phyloP scores from a whole-genome alignment of 192 early-diverging fungal genomes.

The Gamsiella multidivaricata region DNA sequence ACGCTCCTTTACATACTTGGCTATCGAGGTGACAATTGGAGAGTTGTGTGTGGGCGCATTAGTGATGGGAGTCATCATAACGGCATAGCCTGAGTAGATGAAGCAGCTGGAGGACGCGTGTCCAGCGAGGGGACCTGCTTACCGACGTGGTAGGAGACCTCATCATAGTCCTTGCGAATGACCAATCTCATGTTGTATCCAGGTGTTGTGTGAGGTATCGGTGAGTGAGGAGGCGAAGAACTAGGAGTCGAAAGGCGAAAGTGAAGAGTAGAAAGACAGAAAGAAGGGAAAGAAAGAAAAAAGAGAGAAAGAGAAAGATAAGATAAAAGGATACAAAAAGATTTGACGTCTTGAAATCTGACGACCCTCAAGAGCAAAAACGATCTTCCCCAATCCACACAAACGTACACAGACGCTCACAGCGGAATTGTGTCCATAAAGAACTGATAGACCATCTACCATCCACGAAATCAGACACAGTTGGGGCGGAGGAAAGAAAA shows the following conservation, averaged over 20 bases:
- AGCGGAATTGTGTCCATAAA: too few relatives aligned
- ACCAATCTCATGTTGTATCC: slow-evolving; percentile 78
- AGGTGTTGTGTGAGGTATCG: neutral
- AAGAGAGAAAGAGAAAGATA: neutral
- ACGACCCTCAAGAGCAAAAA: too few relatives aligned
- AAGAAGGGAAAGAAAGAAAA: slow-evolving; percentile 5
- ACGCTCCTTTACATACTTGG: slow-evolving; percentile 81
- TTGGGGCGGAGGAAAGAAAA: too few relatives aligned
- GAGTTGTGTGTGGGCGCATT: too few relatives aligned
- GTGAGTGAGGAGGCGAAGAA: slow-evolving; percentile 16
- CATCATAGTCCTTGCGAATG: slow-evolving; percentile 76
- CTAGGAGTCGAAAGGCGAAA: neutral
- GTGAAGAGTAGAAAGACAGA: neutral
- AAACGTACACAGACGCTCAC: too few relatives aligned
- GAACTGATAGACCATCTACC: too few relatives aligned
- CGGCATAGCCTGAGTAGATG: too few relatives aligned
- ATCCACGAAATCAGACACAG: too few relatives aligned
- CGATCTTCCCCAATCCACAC: too few relatives aligned
- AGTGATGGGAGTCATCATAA: too few relatives aligned
- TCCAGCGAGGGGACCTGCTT: too few relatives aligned
- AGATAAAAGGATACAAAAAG: neutral
- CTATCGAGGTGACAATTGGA: slow-evolving; percentile 40
- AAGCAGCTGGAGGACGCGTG: too few relatives aligned
- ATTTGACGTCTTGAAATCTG: slow-evolving; percentile 12
- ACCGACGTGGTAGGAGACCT: slow-evolving; percentile 76